Evolutionary conservation across 2,329 filamentous ascomycete genomes (phyloP).

Genomic region (Aspergillus niger): DNA sequence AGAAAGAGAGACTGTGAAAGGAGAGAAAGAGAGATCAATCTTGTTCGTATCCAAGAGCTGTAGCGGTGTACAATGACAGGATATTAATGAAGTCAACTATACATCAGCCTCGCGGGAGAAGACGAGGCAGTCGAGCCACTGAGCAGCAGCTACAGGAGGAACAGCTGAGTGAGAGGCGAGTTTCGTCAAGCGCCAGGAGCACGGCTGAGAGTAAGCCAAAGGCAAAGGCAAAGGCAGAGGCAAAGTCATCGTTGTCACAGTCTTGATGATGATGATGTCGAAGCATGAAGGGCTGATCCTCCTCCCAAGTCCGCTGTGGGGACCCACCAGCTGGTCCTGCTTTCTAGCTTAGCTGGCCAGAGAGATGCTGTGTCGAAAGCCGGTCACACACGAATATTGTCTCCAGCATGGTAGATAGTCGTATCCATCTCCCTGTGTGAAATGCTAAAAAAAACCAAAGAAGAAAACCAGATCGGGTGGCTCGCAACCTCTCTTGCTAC

Average conservation of each 20-base stretch:
- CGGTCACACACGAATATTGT: too few species aligned
- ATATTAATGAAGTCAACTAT: slow-evolving; percentile 6
- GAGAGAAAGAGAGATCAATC: neutral
- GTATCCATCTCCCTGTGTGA: too few species aligned
- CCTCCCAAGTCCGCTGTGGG: too few species aligned
- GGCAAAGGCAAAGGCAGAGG: neutral
- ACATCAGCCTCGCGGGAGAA: neutral
- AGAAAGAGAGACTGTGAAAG: neutral
- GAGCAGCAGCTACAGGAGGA: neutral
- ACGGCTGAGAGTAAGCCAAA: neutral
- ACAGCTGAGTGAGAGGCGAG: neutral
- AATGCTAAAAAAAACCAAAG: too few species aligned
- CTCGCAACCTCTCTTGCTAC: neutral
- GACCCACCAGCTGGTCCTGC: too few species aligned
- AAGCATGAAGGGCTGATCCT: too few species aligned
- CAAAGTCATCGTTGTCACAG: too few species aligned
- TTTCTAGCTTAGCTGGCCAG: too few species aligned
- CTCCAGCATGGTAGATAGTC: too few species aligned
- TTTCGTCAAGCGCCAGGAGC: too few species aligned
- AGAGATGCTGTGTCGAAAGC: too few species aligned
- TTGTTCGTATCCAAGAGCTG: neutral
- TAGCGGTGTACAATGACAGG: slow-evolving; percentile 4
- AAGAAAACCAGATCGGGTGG: neutral
- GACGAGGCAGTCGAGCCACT: neutral
- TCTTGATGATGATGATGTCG: too few species aligned